phyloP scores from a whole-genome alignment of 176 grass and related monocot genomes.

The bread wheat (Triticum aestivum) region DNA sequence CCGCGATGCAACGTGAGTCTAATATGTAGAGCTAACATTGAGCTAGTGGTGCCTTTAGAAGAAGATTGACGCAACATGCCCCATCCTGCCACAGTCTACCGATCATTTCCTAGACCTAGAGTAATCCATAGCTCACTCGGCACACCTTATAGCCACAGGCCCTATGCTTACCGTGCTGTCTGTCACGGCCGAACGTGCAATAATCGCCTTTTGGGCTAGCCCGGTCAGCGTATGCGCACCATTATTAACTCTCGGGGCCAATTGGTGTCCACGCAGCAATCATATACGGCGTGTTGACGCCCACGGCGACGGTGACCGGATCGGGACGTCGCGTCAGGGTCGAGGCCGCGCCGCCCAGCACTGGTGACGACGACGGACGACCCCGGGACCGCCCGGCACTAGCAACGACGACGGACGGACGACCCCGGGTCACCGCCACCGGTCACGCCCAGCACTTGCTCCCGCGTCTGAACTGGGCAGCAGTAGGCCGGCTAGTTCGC shows the following conservation, averaged over 20 bases:
- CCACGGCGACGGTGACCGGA: neutral
- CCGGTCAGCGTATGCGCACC: neutral
- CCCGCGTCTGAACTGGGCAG: neutral
- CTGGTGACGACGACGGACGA: neutral
- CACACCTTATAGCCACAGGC: neutral
- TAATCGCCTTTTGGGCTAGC: neutral
- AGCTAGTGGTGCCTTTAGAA: too few species aligned
- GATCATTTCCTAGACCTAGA: neutral
- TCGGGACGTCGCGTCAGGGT: neutral
- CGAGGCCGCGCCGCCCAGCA: neutral
- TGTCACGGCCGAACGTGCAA: neutral
- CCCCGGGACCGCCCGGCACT: too few species aligned
- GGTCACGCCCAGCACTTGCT: neutral
- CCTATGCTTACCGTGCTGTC: neutral
- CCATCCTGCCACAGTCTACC: too few species aligned
- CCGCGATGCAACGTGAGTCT: too few species aligned
- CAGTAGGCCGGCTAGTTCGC: neutral
- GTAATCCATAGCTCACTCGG: neutral
- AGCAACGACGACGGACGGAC: too few species aligned
- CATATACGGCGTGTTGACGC: neutral
- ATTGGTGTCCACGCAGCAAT: neutral
- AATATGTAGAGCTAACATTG: too few species aligned
- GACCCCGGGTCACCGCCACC: too few species aligned
- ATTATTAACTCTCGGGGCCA: neutral
- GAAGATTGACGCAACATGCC: too few species aligned